These are phyloP conservation scores for Sphagnum magellanicum DNA, from an alignment of 228 moss, liverwort and hornwort genomes.

Conservation along the genomic window DNA sequence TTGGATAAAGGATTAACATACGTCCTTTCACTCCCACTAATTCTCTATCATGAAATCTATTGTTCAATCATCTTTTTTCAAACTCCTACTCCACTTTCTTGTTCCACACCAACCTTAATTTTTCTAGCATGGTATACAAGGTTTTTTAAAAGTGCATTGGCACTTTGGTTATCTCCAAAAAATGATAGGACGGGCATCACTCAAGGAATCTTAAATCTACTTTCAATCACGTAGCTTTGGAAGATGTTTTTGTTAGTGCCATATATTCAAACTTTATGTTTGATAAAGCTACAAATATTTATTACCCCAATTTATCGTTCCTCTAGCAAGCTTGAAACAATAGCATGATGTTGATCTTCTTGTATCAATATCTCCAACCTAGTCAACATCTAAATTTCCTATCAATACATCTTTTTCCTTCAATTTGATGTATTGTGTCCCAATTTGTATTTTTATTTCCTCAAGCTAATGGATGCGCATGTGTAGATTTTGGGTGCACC, in stretches of 20 bases:
- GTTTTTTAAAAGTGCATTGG: neutral
- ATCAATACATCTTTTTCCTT: neutral
- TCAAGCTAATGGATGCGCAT: too few relatives aligned
- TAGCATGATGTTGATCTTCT: constrained; percentile 1
- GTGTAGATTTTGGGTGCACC: too few relatives aligned
- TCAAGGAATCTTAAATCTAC: neutral
- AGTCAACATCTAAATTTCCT: constrained; percentile 1
- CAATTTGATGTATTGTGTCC: neutral
- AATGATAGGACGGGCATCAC: neutral
- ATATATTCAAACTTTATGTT: neutral
- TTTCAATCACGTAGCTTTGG: neutral
- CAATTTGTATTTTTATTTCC: neutral
- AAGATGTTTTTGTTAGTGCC: constrained; percentile 1
- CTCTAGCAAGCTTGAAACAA: constrained; percentile 3
- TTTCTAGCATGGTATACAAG: neutral
- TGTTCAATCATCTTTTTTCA: neutral
- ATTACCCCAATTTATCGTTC: neutral
- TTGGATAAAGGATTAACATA: too few relatives aligned
- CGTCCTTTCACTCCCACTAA: neutral
- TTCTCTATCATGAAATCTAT: neutral
- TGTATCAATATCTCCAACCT: constrained; percentile 2
- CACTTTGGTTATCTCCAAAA: constrained; percentile 2
- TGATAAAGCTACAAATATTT: constrained; percentile 4
- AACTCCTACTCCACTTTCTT: neutral
- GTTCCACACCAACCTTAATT: neutral